Evolutionary conservation across 108 stramenopile species (phyloP), one percentile per base, ranked within the genome.

Genomic region (Bacterosira constricta): DNA sequence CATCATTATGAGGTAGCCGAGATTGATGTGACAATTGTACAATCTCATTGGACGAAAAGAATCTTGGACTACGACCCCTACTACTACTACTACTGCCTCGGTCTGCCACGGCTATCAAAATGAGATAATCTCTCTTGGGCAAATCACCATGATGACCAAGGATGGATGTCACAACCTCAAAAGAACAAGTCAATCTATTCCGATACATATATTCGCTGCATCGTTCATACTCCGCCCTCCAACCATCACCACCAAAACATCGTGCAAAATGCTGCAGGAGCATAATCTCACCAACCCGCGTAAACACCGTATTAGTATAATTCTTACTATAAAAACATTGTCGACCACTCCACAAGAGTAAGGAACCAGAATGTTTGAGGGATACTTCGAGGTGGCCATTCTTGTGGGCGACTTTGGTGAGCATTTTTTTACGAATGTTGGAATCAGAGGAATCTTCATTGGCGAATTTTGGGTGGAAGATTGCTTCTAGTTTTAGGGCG

Each of bases 381-480:
- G 90, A 79, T n/a, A 89, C 93, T 79, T 94, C 93, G 21, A 92
- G 56, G 66, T 92, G 89, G 39, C 89, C 93, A 21, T 53, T 10
- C 12, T 66, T 29, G 3, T 58, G 9, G 3, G 54, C 23, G 0
- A 94, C 82, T 23, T 41, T 64, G 27, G 78, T 38, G 39, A 80
- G 75, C 93, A 94, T 94, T 55, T 74, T 46, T 18, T 71, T 54
- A 17, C 93, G 85, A 41, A 94, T 82, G 30, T 79, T 64, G 8
- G 39, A 75, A 9, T 60, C 65, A 53, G 67, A 79, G 39, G 55
- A 65, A n/a, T n/a, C n/a, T 77, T 94, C 93, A 65, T 94, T 94
- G 53, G 91, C 93, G 69, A 94, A 94, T 63, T 94, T 94, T 11
- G 93, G 93, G 80, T 90, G 88, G 66, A 94, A 94, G 23, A 94